Percentiles rank a stretch among this genome's conserved stretches.
Evolutionary conservation across 306 rosid species (phyloP).

Genomic region (Vigna angularis): DNA sequence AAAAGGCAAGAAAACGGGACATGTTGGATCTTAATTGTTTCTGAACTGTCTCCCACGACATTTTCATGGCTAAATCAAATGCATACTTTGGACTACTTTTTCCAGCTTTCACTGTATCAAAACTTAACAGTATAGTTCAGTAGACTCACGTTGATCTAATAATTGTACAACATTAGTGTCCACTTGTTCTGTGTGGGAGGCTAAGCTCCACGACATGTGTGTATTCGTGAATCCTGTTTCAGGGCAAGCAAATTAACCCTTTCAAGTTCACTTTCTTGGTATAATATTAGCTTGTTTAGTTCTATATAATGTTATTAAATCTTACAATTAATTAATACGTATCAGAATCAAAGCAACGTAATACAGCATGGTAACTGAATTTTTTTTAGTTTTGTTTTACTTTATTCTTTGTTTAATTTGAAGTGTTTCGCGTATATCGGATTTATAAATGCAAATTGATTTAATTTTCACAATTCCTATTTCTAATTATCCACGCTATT

Average conservation of each 20-base stretch:
- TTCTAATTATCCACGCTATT: too few relatives aligned
- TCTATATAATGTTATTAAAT: too few relatives aligned
- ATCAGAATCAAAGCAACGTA: too few relatives aligned
- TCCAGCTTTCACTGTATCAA: not conserved
- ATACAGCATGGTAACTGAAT: too few relatives aligned
- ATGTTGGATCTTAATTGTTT: conserved; percentile 28
- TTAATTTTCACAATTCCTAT: not conserved
- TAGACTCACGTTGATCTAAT: conserved; percentile 5
- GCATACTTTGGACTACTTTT: not conserved
- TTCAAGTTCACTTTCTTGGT: too few relatives aligned
- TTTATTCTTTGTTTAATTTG: not conserved
- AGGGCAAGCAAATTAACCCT: too few relatives aligned
- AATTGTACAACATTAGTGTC: not conserved
- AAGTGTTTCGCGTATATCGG: not conserved
- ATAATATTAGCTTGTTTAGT: too few relatives aligned
- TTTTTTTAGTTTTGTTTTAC: not conserved
- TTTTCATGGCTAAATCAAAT: not conserved
- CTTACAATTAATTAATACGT: too few relatives aligned
- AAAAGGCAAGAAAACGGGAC: conserved; percentile 7
- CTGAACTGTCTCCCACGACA: not conserved
- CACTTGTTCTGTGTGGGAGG: conserved; percentile 2
- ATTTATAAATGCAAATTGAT: not conserved
- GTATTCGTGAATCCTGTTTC: too few relatives aligned
- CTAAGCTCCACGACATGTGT: too few relatives aligned
- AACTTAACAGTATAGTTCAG: not conserved